These are phyloP conservation scores for Trametes punicea DNA, from an alignment of 768 basidiomycete species.

Conservation along the genomic window DNA sequence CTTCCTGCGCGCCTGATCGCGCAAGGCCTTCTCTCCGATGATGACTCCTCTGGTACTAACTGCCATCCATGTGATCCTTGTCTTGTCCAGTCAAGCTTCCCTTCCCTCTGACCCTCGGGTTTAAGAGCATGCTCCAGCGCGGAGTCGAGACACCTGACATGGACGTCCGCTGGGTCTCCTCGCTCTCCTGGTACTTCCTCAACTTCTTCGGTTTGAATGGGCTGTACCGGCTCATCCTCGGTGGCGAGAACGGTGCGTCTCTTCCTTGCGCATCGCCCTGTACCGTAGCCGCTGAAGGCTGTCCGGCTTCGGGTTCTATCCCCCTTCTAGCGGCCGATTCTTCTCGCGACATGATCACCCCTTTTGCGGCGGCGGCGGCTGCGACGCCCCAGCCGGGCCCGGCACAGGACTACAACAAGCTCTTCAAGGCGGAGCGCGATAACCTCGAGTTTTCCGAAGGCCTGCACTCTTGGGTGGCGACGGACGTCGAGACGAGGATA, in stretches of 20 bases:
- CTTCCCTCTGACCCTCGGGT: constrained; percentile 93
- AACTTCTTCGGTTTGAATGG: constrained; percentile 98
- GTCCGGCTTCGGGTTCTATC: constrained; percentile 16
- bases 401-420: constrained; percentile 82
- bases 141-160: constrained; percentile 94
- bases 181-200: constrained; percentile 98
- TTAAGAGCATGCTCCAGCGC: constrained; percentile 97
- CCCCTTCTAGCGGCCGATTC: constrained; percentile 67
- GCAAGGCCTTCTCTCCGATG: background rate
- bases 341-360: constrained; percentile 67
- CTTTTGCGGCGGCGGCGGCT: constrained; percentile 56
- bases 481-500: constrained; percentile 75
- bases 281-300: constrained; percentile 11
- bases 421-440: constrained; percentile 89
- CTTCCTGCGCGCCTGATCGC: constrained; percentile 5
- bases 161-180: constrained; percentile 99
- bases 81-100: constrained; percentile 78
- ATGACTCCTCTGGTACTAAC: background rate
- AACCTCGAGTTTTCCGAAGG: constrained; percentile 92
- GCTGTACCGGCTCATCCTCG: constrained; percentile 89
- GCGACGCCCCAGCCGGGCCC: constrained; percentile 45
- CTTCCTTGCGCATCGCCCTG: constrained; percentile 1
- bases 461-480: constrained; percentile 77
- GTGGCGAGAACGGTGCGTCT: constrained; percentile 78
- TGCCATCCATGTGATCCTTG: constrained; percentile 4